Conservation (phyloP, 768 basidiomycete genomes). For the Pleurotus sapidus region DNA sequence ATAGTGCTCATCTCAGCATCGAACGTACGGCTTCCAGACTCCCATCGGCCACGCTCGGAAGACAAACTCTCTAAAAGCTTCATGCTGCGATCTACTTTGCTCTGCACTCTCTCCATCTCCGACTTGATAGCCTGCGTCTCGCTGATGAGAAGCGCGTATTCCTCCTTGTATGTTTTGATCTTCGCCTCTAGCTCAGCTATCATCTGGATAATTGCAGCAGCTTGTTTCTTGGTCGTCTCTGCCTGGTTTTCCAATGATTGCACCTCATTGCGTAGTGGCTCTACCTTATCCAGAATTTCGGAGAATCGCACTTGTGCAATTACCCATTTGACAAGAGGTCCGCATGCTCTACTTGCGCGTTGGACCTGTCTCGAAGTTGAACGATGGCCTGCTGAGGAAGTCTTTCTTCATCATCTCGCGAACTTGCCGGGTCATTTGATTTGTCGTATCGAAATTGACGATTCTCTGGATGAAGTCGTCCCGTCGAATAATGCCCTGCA, state of each 20-base stretch:
- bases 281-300: constrained; percentile 95
- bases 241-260: constrained; percentile 91
- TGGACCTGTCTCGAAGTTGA: constrained; percentile 96
- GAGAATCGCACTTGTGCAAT: constrained; percentile 97
- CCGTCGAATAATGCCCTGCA: constrained; percentile 92
- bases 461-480: constrained; percentile 97
- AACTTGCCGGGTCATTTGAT: constrained; percentile 85
- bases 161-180: constrained; percentile 93
- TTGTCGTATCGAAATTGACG: constrained; percentile 90
- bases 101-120: constrained; percentile 97
- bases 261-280: constrained; percentile 94
- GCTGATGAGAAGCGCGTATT: constrained; percentile 95
- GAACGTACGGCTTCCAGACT: constrained; percentile 90
- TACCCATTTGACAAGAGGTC: constrained; percentile 97
- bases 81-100: constrained; percentile 97
- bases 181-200: constrained; percentile 91
- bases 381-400: constrained; percentile 86
- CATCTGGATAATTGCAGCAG: constrained; percentile 84
- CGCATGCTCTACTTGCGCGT: constrained; percentile 94
- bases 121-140: constrained; percentile 95
- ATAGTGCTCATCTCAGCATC: constrained; percentile 99
- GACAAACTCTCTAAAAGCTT: constrained; percentile 91
- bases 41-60: constrained; percentile 94
- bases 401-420: constrained; percentile 92
- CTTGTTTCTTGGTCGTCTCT: constrained; percentile 93